phyloP scores from a whole-genome alignment of 2,329 filamentous ascomycete genomes.

The Colletotrichum siamense region DNA sequence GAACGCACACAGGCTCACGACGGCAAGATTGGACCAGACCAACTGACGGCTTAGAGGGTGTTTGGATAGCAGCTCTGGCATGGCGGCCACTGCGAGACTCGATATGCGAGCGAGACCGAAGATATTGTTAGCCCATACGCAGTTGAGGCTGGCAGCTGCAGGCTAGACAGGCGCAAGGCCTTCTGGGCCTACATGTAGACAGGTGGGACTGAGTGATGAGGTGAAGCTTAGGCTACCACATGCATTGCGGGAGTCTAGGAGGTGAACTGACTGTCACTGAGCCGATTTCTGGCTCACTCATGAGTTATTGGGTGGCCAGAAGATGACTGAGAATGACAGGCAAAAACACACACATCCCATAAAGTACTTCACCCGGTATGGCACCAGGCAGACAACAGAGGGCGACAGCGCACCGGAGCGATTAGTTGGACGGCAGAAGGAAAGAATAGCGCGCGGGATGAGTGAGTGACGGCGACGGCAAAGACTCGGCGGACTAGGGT shows the following conservation, averaged over 20 bases:
- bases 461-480: not conserved
- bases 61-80: not conserved
- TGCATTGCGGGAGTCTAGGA: not conserved
- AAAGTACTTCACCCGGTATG: not conserved
- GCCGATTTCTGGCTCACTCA: not conserved
- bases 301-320: not conserved
- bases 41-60: not conserved
- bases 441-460: not conserved
- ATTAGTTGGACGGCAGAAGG: not conserved
- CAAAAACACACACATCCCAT: not conserved
- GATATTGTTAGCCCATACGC: not conserved
- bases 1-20: not conserved
- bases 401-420: not conserved
- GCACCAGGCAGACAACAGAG: not conserved
- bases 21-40: not conserved
- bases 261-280: not conserved
- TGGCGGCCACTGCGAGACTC: not conserved
- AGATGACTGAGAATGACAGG: not conserved
- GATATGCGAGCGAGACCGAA: not conserved
- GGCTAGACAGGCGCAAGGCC: not conserved
- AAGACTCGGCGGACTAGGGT: not conserved
- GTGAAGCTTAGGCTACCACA: not conserved
- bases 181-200: not conserved
- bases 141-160: not conserved
- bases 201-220: not conserved